These are phyloP conservation scores for Neopestalotiopsis clavispora DNA, from an alignment of 2,329 filamentous ascomycete species.

Conservation along the genomic window DNA sequence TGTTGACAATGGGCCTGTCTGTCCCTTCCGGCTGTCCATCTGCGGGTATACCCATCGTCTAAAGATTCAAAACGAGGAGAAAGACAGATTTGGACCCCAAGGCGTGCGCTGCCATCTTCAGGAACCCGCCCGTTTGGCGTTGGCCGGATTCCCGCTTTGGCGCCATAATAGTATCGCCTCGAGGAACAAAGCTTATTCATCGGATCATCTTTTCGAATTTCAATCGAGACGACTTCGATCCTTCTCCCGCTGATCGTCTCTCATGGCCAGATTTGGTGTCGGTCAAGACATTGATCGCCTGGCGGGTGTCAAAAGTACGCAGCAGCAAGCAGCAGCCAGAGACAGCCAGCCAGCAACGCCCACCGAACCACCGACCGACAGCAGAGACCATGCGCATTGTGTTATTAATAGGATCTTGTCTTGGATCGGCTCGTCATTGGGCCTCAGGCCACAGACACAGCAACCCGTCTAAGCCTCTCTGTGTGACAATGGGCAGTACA, in stretches of 20 bases:
- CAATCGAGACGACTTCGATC: background rate
- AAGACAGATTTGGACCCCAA: constrained; percentile 18
- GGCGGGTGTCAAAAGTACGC: constrained; percentile 1
- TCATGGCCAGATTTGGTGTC: background rate
- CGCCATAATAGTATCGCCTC: background rate
- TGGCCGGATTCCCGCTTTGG: background rate
- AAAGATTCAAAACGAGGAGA: background rate
- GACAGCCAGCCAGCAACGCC: background rate
- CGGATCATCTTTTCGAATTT: background rate
- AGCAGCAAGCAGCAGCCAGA: background rate
- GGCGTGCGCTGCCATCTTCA: background rate
- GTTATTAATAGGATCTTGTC: constrained; percentile 14
- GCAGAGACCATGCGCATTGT: constrained; percentile 1
- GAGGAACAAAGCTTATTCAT: background rate
- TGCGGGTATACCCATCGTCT: constrained; percentile 6
- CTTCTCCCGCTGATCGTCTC: background rate
- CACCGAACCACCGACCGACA: background rate
- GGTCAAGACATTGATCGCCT: background rate
- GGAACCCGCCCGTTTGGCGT: constrained; percentile 10
- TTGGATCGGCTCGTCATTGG: constrained; percentile 4
- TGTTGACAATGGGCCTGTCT: background rate
- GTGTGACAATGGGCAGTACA: constrained; percentile 6
- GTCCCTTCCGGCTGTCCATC: background rate
- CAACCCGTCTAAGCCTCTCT: constrained; percentile 16
- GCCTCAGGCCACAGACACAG: background rate